phyloP scores from a whole-genome alignment of 768 basidiomycete species.

The Boletus barrowsii region DNA sequence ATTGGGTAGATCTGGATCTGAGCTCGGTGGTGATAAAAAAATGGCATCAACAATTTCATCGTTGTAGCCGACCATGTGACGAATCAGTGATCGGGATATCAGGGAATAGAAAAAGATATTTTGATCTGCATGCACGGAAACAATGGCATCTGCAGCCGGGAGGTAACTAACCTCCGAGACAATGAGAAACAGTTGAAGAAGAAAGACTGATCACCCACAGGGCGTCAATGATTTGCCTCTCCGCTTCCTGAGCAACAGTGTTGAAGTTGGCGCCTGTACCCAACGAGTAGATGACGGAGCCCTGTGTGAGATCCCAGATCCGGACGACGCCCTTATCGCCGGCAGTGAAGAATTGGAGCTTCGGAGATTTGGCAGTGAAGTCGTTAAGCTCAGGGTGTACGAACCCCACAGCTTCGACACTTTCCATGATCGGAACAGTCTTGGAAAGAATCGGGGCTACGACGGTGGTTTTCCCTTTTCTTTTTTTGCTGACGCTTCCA shows the following conservation, averaged over 20 bases:
- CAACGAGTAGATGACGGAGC: constrained; percentile 58
- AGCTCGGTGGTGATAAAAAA: constrained; percentile 58
- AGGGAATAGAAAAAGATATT: constrained; percentile 93
- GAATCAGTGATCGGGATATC: constrained; percentile 54
- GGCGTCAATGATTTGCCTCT: constrained; percentile 77
- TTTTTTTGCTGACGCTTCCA: constrained; percentile 24
- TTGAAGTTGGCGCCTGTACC: constrained; percentile 39
- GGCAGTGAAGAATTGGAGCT: constrained; percentile 77
- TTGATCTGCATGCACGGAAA: constrained; percentile 92
- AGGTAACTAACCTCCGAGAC: constrained; percentile 54
- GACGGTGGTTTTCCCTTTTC: constrained; percentile 44
- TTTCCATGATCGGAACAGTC: constrained; percentile 81
- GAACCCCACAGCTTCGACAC: constrained; percentile 83
- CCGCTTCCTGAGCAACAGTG: constrained; percentile 62
- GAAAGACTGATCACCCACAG: constrained; percentile 55
- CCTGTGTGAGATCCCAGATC: constrained; percentile 78
- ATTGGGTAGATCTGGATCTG: constrained; percentile 19
- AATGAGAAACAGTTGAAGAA: constrained; percentile 14
- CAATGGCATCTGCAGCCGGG: constrained; percentile 56
- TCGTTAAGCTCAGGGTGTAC: constrained; percentile 49
- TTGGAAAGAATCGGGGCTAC: constrained; percentile 59
- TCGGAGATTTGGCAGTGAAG: constrained; percentile 31
- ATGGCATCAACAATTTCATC: constrained; percentile 93
- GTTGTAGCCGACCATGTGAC: constrained; percentile 94
- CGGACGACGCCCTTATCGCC: constrained; percentile 86